These are phyloP conservation scores for Podospora anserina DNA, from an alignment of 495 filamentous ascomycete genomes.

Conservation along the genomic window DNA sequence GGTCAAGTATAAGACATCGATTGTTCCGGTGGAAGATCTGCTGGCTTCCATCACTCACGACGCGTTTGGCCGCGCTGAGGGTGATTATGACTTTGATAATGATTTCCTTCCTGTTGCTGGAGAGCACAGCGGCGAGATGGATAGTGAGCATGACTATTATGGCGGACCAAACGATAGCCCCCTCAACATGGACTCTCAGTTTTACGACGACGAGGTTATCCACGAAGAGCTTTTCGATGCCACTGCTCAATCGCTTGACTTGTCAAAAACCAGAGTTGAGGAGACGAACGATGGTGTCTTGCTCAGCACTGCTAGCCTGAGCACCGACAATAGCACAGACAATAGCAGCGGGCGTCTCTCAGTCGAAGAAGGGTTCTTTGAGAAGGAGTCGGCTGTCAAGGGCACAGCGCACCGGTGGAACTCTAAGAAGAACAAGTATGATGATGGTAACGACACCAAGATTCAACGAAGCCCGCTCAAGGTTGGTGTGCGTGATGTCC, in stretches of 20 bases:
- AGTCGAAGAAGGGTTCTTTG: conserved; percentile 81
- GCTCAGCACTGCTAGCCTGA: conserved; percentile 57
- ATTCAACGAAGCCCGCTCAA: conserved; percentile 67
- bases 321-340: conserved; percentile 49
- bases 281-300: conserved; percentile 58
- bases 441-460: conserved; percentile 58
- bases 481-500: conserved; percentile 76
- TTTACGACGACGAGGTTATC: conserved; percentile 35
- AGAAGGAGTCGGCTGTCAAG: conserved; percentile 52
- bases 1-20: conserved; percentile 80
- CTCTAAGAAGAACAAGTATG: conserved; percentile 69
- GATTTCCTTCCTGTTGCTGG: conserved; percentile 45
- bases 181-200: conserved; percentile 40
- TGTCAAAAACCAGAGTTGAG: conserved; percentile 38
- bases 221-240: conserved; percentile 44
- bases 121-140: conserved; percentile 34
- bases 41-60: conserved; percentile 85
- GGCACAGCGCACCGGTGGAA: conserved; percentile 77
- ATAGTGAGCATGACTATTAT: conserved; percentile 37
- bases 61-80: conserved; percentile 62
- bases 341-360: conserved; percentile 49
- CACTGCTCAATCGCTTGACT: conserved; percentile 32
- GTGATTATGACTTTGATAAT: conserved; percentile 55
- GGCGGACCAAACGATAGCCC: conserved; percentile 35
- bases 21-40: conserved; percentile 81